Evolutionary conservation across 345 rosid species (phyloP), one percentile per base, ranked within the genome.

Genomic region (Arabis alpina): DNA sequence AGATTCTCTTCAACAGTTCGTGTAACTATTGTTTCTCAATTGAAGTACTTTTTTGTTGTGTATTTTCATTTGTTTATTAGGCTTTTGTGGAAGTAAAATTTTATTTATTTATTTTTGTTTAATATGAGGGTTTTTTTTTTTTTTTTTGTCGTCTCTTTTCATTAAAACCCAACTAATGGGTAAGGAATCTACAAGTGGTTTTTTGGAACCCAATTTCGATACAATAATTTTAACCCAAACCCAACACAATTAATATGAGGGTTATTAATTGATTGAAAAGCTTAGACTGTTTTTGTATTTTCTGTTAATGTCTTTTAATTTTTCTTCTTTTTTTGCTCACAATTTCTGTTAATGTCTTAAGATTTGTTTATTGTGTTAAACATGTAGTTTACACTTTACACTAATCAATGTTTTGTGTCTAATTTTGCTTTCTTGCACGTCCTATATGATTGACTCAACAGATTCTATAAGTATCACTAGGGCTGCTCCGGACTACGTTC

Each of bases 1-100:
- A 34, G 74, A 75, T 19, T 10, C 70, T 16, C 64, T 68, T 37
- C 57, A 61, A 8, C 74, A 54, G 4, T 75, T 75, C 15, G 48
- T 23, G 7, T 75, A 48, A 75, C 32, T 67, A 1, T 8, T 34
- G 6, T 51, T 23, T 66, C 54, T 52, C 32, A 7, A 10, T 34
- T 48, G 4, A 51, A 40, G 43, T 36, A 8, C 2, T 49, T 14
- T 65, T 65, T 54, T 44, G 16, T 23, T n/a, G 25, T 71, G 50
- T 56, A 4, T 55, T 49, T 36, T 47, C 10, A 40, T 40, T 64
- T 56, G 60, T 57, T 71, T 28, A 41, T 52, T 52, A 60, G 67
- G 52, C 5, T 49, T 64, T 54, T 54, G 64, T 54, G 50, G 70
- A 54, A 72, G 47, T 45, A 2, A 45, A 19, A 32, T 71, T 61